These are phyloP conservation scores for Diatrype stigma DNA, from an alignment of 2,329 filamentous ascomycete species.

Conservation along the genomic window DNA sequence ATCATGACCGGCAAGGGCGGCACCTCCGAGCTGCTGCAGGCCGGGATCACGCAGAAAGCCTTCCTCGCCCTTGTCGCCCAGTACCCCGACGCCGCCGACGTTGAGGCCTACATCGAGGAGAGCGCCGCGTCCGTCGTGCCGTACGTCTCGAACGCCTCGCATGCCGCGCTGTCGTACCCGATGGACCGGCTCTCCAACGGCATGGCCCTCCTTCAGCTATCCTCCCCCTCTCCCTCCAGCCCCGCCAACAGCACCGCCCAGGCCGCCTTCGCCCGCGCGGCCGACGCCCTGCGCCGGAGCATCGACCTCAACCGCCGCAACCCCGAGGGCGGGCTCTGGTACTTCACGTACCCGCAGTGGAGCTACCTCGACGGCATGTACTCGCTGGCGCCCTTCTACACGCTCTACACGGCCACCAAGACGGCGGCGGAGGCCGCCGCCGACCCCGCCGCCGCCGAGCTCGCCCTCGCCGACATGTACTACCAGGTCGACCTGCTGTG, in stretches of 20 bases:
- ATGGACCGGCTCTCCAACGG: constrained; percentile 29
- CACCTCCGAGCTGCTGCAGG: constrained; percentile 25
- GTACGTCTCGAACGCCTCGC: constrained; percentile 22
- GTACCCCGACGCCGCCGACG: constrained; percentile 15
- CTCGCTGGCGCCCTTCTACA: constrained; percentile 40
- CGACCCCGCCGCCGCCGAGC: constrained; percentile 4
- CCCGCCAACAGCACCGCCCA: neutral
- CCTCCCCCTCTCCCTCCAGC: neutral
- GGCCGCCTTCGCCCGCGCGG: constrained; percentile 13
- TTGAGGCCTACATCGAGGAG: constrained; percentile 16
- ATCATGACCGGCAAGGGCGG: constrained; percentile 26
- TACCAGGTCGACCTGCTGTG: constrained; percentile 27
- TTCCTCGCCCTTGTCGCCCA: constrained; percentile 21
- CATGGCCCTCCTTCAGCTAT: constrained; percentile 21
- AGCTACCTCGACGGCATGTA: constrained; percentile 52
- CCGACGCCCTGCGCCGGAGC: constrained; percentile 21
- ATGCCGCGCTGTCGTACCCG: constrained; percentile 24
- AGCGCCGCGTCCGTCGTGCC: constrained; percentile 23
- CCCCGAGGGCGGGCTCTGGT: constrained; percentile 32
- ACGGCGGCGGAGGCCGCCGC: neutral
- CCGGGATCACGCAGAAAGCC: constrained; percentile 29
- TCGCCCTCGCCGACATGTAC: constrained; percentile 22
- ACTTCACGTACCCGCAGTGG: constrained; percentile 43
- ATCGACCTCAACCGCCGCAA: constrained; percentile 30
- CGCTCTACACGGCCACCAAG: constrained; percentile 23